Evolutionary conservation across 495 filamentous ascomycete species (phyloP), one percentile per base, ranked within the genome.

Genomic region (Penicillium alfredii): DNA sequence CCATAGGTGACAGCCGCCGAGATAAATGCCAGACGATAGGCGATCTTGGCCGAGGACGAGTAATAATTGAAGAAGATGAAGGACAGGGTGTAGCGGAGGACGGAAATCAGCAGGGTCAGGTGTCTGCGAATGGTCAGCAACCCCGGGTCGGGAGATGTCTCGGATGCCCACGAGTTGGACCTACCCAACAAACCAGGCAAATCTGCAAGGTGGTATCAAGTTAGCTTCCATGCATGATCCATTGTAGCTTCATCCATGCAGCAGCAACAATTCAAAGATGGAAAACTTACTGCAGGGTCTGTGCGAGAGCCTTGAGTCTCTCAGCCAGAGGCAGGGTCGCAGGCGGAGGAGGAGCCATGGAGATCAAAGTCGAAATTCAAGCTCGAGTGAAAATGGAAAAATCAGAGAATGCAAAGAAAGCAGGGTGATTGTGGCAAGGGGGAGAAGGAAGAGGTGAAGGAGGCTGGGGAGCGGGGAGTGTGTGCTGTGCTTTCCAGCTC

Each of bases 1-100:
- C 93, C 92, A 64, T 98, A 98, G 3, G 92, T 97, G 17, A 76
- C 77, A 8, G 88, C 86, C 0, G 92, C 92, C 6, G 86, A 78
- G 37, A 95, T 36, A 60, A 97, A 98, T 25, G 88, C 84, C 21
- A 83, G 71, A 46, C 93, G 88, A 61, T 98, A 98, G 40, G 80
- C 80, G 57, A 93, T 77, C 35, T 73, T 69, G 18, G 90, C 88
- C 69, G 77, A 73, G 40, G 73, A 60, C 11, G 79, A 80, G 55
- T 80, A 81, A 55, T 71, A 84, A 66, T 87, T 88, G 71, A 96
- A 82, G 52, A 80, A 80, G 42, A 94, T 64, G 64, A 86, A 88
- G 22, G 86, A 86, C 29, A 97, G 45, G 37, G 70, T 57, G 55
- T 98, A 98, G 53, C 87, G 81, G 55, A 82, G 56, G 29, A 88